These are phyloP conservation scores for Datura wrightii DNA, from an alignment of 257 asterid species.

Conservation along the genomic window DNA sequence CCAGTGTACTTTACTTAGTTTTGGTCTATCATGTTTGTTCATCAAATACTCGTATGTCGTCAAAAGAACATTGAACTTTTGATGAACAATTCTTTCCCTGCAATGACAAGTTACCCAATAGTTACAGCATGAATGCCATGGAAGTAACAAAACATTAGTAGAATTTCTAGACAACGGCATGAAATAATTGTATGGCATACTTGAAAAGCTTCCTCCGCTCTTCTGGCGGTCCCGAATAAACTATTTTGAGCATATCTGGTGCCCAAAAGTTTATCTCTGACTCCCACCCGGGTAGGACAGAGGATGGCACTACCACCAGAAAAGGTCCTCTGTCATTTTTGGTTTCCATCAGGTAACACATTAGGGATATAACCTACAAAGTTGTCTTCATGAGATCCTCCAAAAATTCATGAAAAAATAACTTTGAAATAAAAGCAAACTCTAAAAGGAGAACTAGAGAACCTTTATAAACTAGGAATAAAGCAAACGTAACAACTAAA, in stretches of 20 bases:
- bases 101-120: conserved; percentile 42
- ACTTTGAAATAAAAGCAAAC: background rate
- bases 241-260: conserved; percentile 80
- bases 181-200: conserved; percentile 50
- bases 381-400: conserved; percentile 36
- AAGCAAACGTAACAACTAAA: background rate
- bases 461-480: background rate
- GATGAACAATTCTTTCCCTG: conserved; percentile 95
- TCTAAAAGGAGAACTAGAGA: background rate
- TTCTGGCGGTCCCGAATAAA: conserved; percentile 96
- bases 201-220: conserved; percentile 93
- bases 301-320: conserved; percentile 98
- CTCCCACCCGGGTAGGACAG: conserved; percentile 98
- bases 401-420: conserved; percentile 26
- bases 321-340: conserved; percentile 98
- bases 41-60: conserved; percentile 97
- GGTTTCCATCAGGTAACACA: conserved; percentile 91
- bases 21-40: conserved; percentile 99
- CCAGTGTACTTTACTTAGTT: conserved; percentile 92
- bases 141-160: conserved; percentile 25
- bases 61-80: conserved; percentile 91
- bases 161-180: background rate
- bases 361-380: conserved; percentile 86
- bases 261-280: conserved; percentile 96
- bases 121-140: conserved; percentile 33